phyloP scores from a whole-genome alignment of 2,329 filamentous ascomycete genomes.

The Sodiomyces alkalinus region DNA sequence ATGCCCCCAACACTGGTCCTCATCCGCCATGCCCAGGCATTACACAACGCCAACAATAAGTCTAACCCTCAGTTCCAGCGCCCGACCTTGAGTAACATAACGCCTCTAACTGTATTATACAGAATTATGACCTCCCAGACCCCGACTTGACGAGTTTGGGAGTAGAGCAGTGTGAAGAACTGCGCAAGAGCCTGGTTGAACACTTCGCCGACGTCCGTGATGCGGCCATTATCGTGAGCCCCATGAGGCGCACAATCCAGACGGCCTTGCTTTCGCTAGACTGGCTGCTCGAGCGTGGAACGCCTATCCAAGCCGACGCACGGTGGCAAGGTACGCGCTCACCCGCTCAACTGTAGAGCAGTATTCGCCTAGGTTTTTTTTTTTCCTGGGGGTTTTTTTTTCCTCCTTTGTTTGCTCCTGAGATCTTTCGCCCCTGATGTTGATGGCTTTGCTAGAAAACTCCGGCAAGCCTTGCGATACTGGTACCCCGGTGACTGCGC shows the following conservation, averaged over 20 bases:
- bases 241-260: slow-evolving; percentile 51
- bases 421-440: too few species aligned
- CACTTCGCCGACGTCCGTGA: slow-evolving; percentile 17
- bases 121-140: slow-evolving; percentile 32
- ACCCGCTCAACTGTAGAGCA: too few species aligned
- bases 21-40: slow-evolving; percentile 71
- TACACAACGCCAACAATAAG: slow-evolving; percentile 39
- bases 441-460: slow-evolving; percentile 29
- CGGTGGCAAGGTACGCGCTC: slow-evolving; percentile 43
- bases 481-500: slow-evolving; percentile 28
- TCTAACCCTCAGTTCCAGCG: slow-evolving; percentile 11
- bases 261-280: slow-evolving; percentile 43
- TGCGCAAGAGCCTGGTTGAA: slow-evolving; percentile 25
- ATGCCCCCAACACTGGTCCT: slow-evolving; percentile 55
- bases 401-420: too few species aligned
- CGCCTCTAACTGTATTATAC: slow-evolving; percentile 16
- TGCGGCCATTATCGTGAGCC: slow-evolving; percentile 42
- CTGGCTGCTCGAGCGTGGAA: slow-evolving; percentile 38
- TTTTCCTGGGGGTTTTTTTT: too few species aligned
- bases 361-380: too few species aligned
- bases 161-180: slow-evolving; percentile 27
- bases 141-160: slow-evolving; percentile 35
- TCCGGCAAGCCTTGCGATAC: slow-evolving; percentile 45
- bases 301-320: slow-evolving; percentile 41
- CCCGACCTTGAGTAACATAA: neutral